Conservation (phyloP, 1,139 yeast species). For the Lodderomyces oxycetoniae region DNA sequence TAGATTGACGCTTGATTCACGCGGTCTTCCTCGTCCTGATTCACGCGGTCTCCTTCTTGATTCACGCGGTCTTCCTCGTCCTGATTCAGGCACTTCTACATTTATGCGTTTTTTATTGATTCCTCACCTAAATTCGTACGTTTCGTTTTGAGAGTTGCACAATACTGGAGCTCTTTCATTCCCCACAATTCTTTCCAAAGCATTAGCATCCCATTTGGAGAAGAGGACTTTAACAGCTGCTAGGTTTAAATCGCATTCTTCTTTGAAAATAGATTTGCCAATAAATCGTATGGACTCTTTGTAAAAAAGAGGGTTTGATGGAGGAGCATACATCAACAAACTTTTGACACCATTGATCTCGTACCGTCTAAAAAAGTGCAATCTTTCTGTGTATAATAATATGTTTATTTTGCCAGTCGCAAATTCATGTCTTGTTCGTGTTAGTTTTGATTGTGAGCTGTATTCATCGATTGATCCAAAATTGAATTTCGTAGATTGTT, state of each 20-base stretch:
- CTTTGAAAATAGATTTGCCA: constrained; percentile 44
- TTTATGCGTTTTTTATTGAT: no score
- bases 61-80: background rate
- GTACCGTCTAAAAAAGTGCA: constrained; percentile 85
- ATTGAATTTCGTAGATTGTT: constrained; percentile 54
- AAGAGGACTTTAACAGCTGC: constrained; percentile 64
- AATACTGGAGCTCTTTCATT: constrained; percentile 66
- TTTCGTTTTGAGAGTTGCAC: constrained; percentile 66
- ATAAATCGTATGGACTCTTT: constrained; percentile 61
- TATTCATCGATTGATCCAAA: constrained; percentile 81
- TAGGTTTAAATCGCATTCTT: constrained; percentile 53
- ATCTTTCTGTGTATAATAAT: constrained; percentile 82
- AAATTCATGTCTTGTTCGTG: constrained; percentile 69
- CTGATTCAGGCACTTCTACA: background rate
- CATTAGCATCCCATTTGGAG: constrained; percentile 77
- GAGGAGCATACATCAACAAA: constrained; percentile 76
- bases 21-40: background rate
- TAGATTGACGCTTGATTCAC: no score
- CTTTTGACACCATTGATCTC: constrained; percentile 85
- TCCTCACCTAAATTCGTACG: constrained; percentile 65
- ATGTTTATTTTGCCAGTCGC: constrained; percentile 62
- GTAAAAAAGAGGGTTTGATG: constrained; percentile 81
- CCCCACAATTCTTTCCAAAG: constrained; percentile 83
- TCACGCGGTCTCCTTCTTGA: no score
- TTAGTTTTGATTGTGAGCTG: constrained; percentile 62